Evolutionary conservation across 352 stramenopile species (phyloP), one percentile per base, ranked within the genome.

Genomic region (Phytophthora aleatoria): DNA sequence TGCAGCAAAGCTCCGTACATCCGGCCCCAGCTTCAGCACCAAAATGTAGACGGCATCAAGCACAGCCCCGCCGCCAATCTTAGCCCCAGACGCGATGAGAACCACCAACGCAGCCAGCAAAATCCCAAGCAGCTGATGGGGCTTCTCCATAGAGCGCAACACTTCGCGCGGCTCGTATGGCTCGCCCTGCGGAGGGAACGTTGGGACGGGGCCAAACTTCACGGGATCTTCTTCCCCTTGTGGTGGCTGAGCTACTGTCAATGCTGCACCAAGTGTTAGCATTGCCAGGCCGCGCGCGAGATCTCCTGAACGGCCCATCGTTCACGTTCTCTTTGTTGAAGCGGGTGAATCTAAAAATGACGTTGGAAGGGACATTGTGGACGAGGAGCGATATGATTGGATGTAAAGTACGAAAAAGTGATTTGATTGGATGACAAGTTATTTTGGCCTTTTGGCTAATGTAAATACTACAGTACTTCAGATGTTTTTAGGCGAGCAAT

Each of bases 1-100:
- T 30, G 8, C 16, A 48, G 13, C 9, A 55, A 49, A 48, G 12
- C 31, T 9, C 1, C 69, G 24, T 61, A 81, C 73, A 48, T 97
- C 96, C 12, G 91, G 90, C 16, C 65, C 63, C 36, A 98, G 95
- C 42, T 79, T 81, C 35, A 98, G 74, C 41, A 98, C 76, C 10
- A 98, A 79, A 57, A 97, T 96, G 69, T 97, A 98, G 60, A 98
- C 89, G 6, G 92, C 92, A 31, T 98, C 89, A 5, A 98, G 70
- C 36, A 98, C 96, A 36, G 88, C 93, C 27, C 91, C 91, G 8
- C 89, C 91, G 15, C 90, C 84, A 15, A 90, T 92, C 9, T 85
- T 89, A 5, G 85, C 87, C 6, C 78, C 81, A 5, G 85, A 79
- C 36, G 82, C 77, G 7, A 96, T 73, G 16, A 92, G 76, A 9